Percentiles rank a stretch among this genome's conserved stretches.
Evolutionary conservation across 1,284 basidiomycete species (phyloP).

Genomic region (Grifola frondosa): DNA sequence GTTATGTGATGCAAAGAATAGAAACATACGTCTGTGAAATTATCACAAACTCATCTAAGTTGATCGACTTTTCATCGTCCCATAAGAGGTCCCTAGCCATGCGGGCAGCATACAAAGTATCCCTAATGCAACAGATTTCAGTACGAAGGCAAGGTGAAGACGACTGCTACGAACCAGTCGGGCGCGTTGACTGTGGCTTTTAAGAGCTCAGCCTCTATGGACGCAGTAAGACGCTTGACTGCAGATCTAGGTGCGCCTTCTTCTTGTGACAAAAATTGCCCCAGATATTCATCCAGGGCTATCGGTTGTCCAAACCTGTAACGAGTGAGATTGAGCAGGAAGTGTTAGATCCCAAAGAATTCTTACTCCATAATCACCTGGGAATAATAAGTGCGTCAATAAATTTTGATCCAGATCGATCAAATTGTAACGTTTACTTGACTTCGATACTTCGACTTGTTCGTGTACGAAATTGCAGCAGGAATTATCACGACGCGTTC

Average conservation of each 20-base stretch:
- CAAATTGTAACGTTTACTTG: slow-evolving; percentile 45
- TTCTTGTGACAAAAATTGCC: slow-evolving; percentile 70
- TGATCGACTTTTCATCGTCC: slow-evolving; percentile 72
- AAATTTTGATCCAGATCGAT: slow-evolving; percentile 4
- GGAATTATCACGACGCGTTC: slow-evolving; percentile 67
- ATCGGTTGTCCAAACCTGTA: slow-evolving; percentile 82
- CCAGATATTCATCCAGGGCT: slow-evolving; percentile 69
- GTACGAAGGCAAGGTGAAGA: neutral
- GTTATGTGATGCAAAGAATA: too few relatives aligned
- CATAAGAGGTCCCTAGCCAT: slow-evolving; percentile 91
- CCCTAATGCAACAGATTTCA: slow-evolving; percentile 48
- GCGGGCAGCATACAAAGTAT: slow-evolving; percentile 80
- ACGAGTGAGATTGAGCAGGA: neutral
- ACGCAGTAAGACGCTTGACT: slow-evolving; percentile 84
- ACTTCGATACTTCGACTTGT: slow-evolving; percentile 93
- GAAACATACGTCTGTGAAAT: slow-evolving; percentile 83
- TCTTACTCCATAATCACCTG: slow-evolving; percentile 73
- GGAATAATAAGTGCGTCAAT: slow-evolving; percentile 7
- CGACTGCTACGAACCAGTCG: slow-evolving; percentile 73
- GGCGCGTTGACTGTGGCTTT: slow-evolving; percentile 87
- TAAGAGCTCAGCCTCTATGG: slow-evolving; percentile 70
- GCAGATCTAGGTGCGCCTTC: slow-evolving; percentile 75
- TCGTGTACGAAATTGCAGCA: slow-evolving; percentile 88
- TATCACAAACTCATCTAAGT: slow-evolving; percentile 75
- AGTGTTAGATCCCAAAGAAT: neutral